These are phyloP conservation scores for Rhodotorula sp. DNA, from an alignment of 1,284 basidiomycete species.

Conservation along the genomic window DNA sequence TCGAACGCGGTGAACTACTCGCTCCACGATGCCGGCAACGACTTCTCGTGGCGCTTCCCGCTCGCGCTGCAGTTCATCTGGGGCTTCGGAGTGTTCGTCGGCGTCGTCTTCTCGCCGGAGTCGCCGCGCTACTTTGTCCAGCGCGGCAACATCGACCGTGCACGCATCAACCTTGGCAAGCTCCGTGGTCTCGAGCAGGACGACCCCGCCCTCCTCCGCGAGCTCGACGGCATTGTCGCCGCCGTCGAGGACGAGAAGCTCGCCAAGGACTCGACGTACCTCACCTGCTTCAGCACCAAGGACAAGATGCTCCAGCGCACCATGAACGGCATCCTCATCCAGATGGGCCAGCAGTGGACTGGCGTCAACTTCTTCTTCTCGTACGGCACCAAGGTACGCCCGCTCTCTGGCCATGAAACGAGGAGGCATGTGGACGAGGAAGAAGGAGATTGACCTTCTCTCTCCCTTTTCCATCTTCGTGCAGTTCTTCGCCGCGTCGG, in stretches of 20 bases:
- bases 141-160: slow-evolving; percentile 51
- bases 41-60: slow-evolving; percentile 49
- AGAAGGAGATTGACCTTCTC: too few species aligned
- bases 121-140: slow-evolving; percentile 54
- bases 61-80: slow-evolving; percentile 50
- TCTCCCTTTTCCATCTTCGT: background rate
- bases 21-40: slow-evolving; percentile 49
- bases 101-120: slow-evolving; percentile 54
- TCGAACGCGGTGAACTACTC: slow-evolving; percentile 52
- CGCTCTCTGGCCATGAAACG: slow-evolving; percentile 14
- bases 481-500: slow-evolving; percentile 51
- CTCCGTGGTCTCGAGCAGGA: slow-evolving; percentile 52
- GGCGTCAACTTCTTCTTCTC: slow-evolving; percentile 49
- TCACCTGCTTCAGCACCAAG: slow-evolving; percentile 53
- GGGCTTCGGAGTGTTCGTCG: slow-evolving; percentile 50
- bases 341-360: slow-evolving; percentile 53
- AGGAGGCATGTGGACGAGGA: too few species aligned
- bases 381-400: slow-evolving; percentile 13
- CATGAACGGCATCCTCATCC: slow-evolving; percentile 47
- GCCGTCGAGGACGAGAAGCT: slow-evolving; percentile 50
- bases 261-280: slow-evolving; percentile 49
- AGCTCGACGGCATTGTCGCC: slow-evolving; percentile 52
- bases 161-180: slow-evolving; percentile 52
- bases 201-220: slow-evolving; percentile 48
- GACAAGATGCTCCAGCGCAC: slow-evolving; percentile 54